Base-by-base conservation (phyloP, 257 asterid genomes). In the Paraleonurus japonicus region DNA sequence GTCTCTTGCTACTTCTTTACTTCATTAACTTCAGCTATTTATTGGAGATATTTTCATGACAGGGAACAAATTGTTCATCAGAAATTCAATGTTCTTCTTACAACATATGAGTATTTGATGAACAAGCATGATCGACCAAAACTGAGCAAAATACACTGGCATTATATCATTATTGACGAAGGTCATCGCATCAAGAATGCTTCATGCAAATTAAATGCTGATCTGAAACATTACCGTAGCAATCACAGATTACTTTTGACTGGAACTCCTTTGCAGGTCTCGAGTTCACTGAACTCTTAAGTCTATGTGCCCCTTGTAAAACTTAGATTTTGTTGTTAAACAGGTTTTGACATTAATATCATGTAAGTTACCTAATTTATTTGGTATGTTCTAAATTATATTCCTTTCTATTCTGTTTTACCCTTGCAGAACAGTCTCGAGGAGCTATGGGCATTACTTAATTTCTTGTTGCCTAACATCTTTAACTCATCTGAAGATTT, bases 101-200 rank as follows among this genome's bases (percentile, higher is more conserved):
- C 99, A 53, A 95, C 99, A 7, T 95, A 95, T 16, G 99, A 95
- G 79, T 95, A 95, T 89, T 74, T 95, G 85, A 95, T 95, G 99
- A 95, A 95, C 86, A 95, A 95, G 87, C 98, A 89, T 73, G 99
- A 95, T 79, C 89, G 98, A 58, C 99, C 99, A 76, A 95, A 95
- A 76, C 82, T 95, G 72, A 84, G 99, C 84, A 95, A 92, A 84
- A 68, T 95, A 72, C 94, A 85, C 1, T 95, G 99, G 99, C 99
- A 88, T 84, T 92, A 95, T 78, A 75, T 95, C 69, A 92, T 95
- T 76, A 95, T 95, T 69, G 99, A 95, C 72, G 99, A 95, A 83
- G 99, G 99, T 61, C 99, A 95, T 84, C 99, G 99, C 70, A 95
- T 95, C 61, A 95, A 95, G 88, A 95, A 95, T 89, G 99, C 99